These are phyloP conservation scores for Fusarium pseudograminearum DNA, from an alignment of 2,329 filamentous ascomycete species.

Conservation along the genomic window DNA sequence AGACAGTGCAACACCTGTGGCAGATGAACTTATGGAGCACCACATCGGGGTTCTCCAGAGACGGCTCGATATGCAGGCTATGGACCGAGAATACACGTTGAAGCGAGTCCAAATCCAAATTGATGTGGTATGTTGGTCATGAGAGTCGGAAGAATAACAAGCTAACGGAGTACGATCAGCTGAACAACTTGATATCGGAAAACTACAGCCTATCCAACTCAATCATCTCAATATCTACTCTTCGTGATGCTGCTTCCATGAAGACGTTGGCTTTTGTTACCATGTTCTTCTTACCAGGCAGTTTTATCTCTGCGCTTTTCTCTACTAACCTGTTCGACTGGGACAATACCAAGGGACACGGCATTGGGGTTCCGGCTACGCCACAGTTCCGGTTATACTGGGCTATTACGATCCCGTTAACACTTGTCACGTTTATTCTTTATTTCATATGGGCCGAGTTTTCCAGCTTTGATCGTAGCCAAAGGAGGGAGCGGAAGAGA, in stretches of 20 bases:
- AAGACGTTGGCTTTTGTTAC: constrained; percentile 58
- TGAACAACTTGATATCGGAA: constrained; percentile 56
- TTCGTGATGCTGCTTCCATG: constrained; percentile 58
- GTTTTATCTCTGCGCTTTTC: constrained; percentile 58
- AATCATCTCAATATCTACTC: constrained; percentile 53
- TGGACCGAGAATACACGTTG: constrained; percentile 53
- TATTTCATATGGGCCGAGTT: constrained; percentile 53
- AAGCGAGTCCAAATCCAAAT: constrained; percentile 57
- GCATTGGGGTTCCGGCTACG: constrained; percentile 49
- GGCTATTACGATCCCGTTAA: constrained; percentile 56
- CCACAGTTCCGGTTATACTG: constrained; percentile 57
- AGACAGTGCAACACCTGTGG: constrained; percentile 7
- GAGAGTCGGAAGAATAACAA: too few species aligned
- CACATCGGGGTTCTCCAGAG: constrained; percentile 50
- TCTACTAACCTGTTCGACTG: constrained; percentile 54
- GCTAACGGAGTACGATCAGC: constrained; percentile 41
- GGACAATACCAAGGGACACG: constrained; percentile 43
- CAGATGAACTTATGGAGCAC: constrained; percentile 42
- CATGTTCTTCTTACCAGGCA: constrained; percentile 59
- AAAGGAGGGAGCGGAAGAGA: constrained; percentile 23
- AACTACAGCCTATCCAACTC: constrained; percentile 54
- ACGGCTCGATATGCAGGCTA: constrained; percentile 52
- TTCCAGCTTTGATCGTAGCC: constrained; percentile 45
- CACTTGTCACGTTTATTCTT: constrained; percentile 51
- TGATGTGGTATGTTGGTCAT: constrained; percentile 49